A percentile compares a stretch with the other conserved stretches of the same genome.
Conservation (phyloP, 192 early-diverging fungal species). For the Coemansia sp. region DNA sequence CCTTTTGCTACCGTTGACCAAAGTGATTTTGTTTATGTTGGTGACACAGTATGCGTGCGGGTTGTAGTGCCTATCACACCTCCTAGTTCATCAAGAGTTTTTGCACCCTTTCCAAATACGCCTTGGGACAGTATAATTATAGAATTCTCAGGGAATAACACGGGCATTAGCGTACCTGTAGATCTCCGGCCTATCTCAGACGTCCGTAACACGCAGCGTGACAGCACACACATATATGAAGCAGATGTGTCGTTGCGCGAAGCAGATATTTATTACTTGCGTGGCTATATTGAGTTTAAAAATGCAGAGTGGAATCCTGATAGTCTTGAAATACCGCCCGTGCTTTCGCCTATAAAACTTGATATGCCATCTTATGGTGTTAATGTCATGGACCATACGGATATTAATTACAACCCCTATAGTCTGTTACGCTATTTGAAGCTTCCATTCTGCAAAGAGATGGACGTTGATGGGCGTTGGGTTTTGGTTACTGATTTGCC, state of each 20-base stretch:
- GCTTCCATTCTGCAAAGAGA: constrained; percentile 41
- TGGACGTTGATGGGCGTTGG: constrained; percentile 46
- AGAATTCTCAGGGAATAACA: constrained; percentile 1
- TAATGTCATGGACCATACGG: not conserved
- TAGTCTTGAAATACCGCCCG: constrained; percentile 1
- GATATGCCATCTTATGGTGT: not conserved
- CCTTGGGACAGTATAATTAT: constrained; percentile 11
- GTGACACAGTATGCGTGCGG: no score
- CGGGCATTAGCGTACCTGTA: constrained; percentile 4
- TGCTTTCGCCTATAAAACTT: not conserved
- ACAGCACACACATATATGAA: constrained; percentile 2
- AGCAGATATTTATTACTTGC: not conserved
- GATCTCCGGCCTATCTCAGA: not conserved
- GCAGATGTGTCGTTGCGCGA: constrained; percentile 9
- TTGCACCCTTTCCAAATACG: constrained; percentile 4
- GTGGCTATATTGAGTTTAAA: constrained; percentile 8
- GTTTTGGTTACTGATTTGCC: constrained; percentile 20
- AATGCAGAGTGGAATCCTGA: constrained; percentile 11
- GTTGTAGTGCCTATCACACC: no score
- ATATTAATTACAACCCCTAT: not conserved
- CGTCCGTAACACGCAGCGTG: not conserved
- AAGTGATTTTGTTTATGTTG: not conserved
- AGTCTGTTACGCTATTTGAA: constrained; percentile 20
- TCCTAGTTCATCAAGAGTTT: no score
- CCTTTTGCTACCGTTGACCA: not conserved